Percentiles rank a stretch among this genome's conserved stretches.
These are phyloP conservation scores for Aspergillus sclerotialis DNA, from an alignment of 2,329 filamentous ascomycete genomes.

Conservation along the genomic window DNA sequence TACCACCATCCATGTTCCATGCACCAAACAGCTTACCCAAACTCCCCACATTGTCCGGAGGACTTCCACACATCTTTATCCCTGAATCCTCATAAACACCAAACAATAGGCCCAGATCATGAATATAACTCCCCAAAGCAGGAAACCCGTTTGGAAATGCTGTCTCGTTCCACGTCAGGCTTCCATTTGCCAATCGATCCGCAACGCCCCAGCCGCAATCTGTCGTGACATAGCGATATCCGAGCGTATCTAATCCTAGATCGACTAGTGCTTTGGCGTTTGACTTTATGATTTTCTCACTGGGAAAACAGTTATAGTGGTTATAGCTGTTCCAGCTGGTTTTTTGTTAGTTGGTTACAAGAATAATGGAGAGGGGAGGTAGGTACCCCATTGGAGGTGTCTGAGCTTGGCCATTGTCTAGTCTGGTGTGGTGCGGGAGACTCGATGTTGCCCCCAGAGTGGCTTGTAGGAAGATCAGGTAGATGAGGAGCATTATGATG, in stretches of 20 bases:
- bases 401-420: constrained; percentile 17
- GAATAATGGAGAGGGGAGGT: not conserved
- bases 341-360: not conserved
- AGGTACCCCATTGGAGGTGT: constrained; percentile 25
- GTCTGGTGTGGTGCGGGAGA: not conserved
- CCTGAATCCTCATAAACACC: constrained; percentile 42
- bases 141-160: constrained; percentile 38
- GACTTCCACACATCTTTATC: constrained; percentile 31
- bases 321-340: constrained; percentile 55
- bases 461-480: too few relatives aligned
- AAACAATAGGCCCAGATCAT: constrained; percentile 34
- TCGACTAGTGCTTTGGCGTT: constrained; percentile 50
- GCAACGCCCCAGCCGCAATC: constrained; percentile 53
- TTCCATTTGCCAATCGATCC: constrained; percentile 29
- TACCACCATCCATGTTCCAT: constrained; percentile 18
- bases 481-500: too few relatives aligned
- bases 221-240: constrained; percentile 51
- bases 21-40: constrained; percentile 19
- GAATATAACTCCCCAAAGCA: constrained; percentile 34
- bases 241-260: constrained; percentile 44
- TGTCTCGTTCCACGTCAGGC: constrained; percentile 35
- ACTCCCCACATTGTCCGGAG: constrained; percentile 27
- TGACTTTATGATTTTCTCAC: constrained; percentile 42
- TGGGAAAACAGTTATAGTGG: constrained; percentile 45
- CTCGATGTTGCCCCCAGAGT: too few relatives aligned